Percentiles rank a stretch among this genome's conserved stretches.
Evolutionary conservation across 208 protist genomes (phyloP).

Genomic region (Naegleria lovaniensis): DNA sequence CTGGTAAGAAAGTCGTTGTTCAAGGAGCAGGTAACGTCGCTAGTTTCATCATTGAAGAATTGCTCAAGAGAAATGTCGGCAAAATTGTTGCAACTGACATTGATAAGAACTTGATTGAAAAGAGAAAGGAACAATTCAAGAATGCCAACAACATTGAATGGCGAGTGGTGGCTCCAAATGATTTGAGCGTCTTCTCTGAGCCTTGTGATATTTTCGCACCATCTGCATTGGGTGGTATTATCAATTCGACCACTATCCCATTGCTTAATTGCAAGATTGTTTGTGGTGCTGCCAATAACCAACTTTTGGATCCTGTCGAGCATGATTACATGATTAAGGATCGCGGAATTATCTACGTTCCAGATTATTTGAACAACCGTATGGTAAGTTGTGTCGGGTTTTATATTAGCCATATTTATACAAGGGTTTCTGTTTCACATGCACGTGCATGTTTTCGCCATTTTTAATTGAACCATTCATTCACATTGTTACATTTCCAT

Average conservation of each 20-base stretch:
- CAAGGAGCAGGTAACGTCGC: slow-evolving; percentile 20
- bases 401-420: no score
- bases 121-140: not conserved
- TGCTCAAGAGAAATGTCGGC: not conserved
- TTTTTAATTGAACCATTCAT: no score
- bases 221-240: not conserved
- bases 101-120: not conserved
- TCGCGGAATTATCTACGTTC: slow-evolving; percentile 6
- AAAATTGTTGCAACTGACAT: not conserved
- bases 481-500: no score
- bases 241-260: not conserved
- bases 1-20: not conserved
- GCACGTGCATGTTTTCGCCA: no score
- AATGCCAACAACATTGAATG: not conserved
- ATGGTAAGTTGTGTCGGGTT: not conserved
- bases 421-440: no score
- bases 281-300: slow-evolving; percentile 17
- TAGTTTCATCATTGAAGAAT: not conserved
- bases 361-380: not conserved
- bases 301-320: not conserved
- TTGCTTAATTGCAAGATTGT: not conserved
- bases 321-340: not conserved
- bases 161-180: not conserved
- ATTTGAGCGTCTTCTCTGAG: not conserved
- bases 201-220: not conserved